Base-by-base conservation (phyloP, 352 stramenopile genomes). In the Phytopythium vexans region DNA sequence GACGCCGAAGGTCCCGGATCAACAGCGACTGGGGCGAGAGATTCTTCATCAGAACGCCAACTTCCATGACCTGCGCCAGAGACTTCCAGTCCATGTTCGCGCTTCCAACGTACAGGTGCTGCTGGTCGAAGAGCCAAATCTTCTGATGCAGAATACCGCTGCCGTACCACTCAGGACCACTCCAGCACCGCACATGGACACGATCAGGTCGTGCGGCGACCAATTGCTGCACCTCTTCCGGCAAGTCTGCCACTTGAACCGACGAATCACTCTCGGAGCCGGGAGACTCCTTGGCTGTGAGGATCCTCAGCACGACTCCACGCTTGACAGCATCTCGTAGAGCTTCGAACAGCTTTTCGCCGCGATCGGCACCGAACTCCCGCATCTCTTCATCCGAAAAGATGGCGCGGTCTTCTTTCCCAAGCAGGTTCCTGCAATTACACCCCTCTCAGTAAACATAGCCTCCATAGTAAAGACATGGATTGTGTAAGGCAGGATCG, bases 21-120 rank as follows among this genome's bases (percentile, higher is more conserved):
- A 84, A 41, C 0, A 52, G 37, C 6, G 68, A 77, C 27, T 43
- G 47, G 0, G 64, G 44, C n/a, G 59, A 47, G 33, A 86, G 54
- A 41, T 84, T 56, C 45, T 85, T 62, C 21, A 92, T 57, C 8
- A 89, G 16, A 9, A 94, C 74, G 15, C 84, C 84, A n/a, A 92
- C 63, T 36, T 94, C 84, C 81, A 92, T 92, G 16, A 94, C 84
- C 54, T 94, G 82, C 36, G 79, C 70, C 32, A 94, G 61, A 41
- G 77, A 88, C 60, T 92, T 90, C 82, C 84, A 94, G 65, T 94
- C 84, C 82, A 92, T 92, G 57, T 92, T 94, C 52, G 77, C 77
- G 47, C 82, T 92, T 4, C 82, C 84, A 12, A 94, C 64, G 60
- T 92, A 92, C 52, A 86, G 70, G 45, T 88, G 66, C 8, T 56